A percentile compares a stretch with the other conserved stretches of the same genome.
phyloP scores from a whole-genome alignment of 495 filamentous ascomycete species.

The Pseudotulostoma volvatum region DNA sequence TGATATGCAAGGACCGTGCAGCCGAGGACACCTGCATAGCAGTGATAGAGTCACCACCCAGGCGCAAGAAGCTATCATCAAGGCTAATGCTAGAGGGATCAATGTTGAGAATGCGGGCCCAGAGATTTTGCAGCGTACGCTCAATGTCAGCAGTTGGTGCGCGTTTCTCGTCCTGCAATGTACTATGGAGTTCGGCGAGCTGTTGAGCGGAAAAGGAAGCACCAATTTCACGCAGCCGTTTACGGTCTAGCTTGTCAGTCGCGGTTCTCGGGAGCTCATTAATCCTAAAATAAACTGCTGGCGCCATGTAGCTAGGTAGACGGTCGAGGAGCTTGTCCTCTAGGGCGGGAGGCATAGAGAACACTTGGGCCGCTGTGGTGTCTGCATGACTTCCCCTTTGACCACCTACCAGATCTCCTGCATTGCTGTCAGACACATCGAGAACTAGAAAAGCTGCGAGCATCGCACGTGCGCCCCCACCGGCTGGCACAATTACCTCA shows the following conservation, averaged over 20 bases:
- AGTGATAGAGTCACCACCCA: constrained; percentile 27
- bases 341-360: too few species aligned
- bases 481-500: too few species aligned
- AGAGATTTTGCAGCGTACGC: constrained; percentile 8
- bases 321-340: constrained; percentile 4
- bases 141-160: constrained; percentile 10
- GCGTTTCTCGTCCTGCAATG: neutral
- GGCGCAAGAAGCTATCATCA: constrained; percentile 20
- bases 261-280: constrained; percentile 14
- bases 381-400: too few species aligned
- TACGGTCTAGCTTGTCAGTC: constrained; percentile 7
- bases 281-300: constrained; percentile 14
- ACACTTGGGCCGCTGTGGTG: too few species aligned
- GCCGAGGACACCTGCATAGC: constrained; percentile 20
- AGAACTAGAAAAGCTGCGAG: too few species aligned
- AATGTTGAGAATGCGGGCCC: constrained; percentile 7
- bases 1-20: constrained; percentile 4
- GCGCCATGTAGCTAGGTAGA: constrained; percentile 23
- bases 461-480: too few species aligned
- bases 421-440: too few species aligned
- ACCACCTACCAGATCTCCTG: too few species aligned
- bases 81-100: constrained; percentile 9
- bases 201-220: neutral
- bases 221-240: constrained; percentile 6
- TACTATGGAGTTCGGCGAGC: constrained; percentile 1